Base-by-base conservation (phyloP, 2,329 filamentous ascomycete genomes). In the Aspergillus sp. region DNA sequence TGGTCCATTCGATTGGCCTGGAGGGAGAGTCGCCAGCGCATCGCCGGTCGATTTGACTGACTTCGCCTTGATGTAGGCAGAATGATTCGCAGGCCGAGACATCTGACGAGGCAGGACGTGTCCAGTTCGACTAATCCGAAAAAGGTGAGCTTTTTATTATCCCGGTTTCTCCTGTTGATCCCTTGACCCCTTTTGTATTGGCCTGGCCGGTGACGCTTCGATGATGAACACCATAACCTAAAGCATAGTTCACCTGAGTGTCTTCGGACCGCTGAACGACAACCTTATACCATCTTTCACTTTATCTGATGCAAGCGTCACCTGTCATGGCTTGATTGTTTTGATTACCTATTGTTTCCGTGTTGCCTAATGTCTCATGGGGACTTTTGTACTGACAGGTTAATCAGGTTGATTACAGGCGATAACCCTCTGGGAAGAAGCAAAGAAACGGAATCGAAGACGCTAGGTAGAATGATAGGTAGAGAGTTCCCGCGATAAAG, bases 241-340 rank as follows among this genome's bases (percentile, higher is more conserved):
- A 67, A 67, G 71, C 70, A 73, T 73, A 73, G 71, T 73, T 73
- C 71, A 73, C 63, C 69, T 71, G 70, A 73, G 63, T 29, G 64
- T 70, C 69, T 67, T 62, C 64, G 64, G 63, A 69, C 67, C 62
- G 51, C 55, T 73, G 71, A 73, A 72, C 69, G 71, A 73, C 59
- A 71, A 71, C 61, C 60, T 60, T 64, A 62, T 66, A 69, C 65
- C 69, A 71, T 71, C 66, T 69, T 70, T 67, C 63, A 63, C 52
- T 62, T 59, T 70, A 51, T 70, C 67, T 69, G 66, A 71, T 57
- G 58, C 45, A 56, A 44, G 55, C 54, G 52, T 50, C 31, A 31
- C 48, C 47, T 47, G 23, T 57, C 9, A 29, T 29, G 25, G 25
- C 48, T 55, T 45, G 54, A 54, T 45, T 57, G 29, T 55, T 36